phyloP scores from a whole-genome alignment of 305 asterid genomes.

The Fraxinus albicans region DNA sequence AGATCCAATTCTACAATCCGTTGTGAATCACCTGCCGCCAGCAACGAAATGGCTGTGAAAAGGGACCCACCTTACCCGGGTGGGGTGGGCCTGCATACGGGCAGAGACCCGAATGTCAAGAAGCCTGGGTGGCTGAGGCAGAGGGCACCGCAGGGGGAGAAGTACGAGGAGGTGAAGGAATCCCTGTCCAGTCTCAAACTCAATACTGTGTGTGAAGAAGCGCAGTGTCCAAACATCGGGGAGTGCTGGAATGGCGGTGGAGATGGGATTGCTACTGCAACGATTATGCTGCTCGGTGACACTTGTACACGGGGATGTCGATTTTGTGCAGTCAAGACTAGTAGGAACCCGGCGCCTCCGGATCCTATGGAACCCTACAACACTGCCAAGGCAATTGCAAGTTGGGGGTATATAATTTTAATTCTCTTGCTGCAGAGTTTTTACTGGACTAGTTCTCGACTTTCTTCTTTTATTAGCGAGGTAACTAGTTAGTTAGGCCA shows the following conservation, averaged over 20 bases:
- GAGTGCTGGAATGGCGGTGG: conserved; percentile 99
- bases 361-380: conserved; percentile 93
- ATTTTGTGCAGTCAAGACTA: conserved; percentile 95
- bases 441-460: background rate
- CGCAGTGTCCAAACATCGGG: conserved; percentile 96
- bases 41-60: background rate
- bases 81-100: conserved; percentile 71
- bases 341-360: conserved; percentile 89
- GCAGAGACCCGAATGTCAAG: conserved; percentile 75
- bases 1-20: conserved; percentile 24
- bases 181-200: conserved; percentile 75
- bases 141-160: conserved; percentile 92
- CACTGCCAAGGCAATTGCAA: conserved; percentile 88
- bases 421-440: background rate
- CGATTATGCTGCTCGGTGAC: conserved; percentile 95
- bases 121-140: conserved; percentile 92
- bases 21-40: conserved; percentile 27
- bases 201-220: conserved; percentile 91
- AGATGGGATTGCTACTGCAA: conserved; percentile 92
- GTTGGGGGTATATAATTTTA: conserved; percentile 70
- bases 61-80: conserved; percentile 36
- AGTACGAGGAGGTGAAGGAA: conserved; percentile 81
- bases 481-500: background rate
- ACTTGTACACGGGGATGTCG: conserved; percentile 97
- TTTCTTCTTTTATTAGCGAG: background rate